These are phyloP conservation scores for Suhomyces yuchorum DNA, from an alignment of 1,139 yeast species.

Conservation along the genomic window DNA sequence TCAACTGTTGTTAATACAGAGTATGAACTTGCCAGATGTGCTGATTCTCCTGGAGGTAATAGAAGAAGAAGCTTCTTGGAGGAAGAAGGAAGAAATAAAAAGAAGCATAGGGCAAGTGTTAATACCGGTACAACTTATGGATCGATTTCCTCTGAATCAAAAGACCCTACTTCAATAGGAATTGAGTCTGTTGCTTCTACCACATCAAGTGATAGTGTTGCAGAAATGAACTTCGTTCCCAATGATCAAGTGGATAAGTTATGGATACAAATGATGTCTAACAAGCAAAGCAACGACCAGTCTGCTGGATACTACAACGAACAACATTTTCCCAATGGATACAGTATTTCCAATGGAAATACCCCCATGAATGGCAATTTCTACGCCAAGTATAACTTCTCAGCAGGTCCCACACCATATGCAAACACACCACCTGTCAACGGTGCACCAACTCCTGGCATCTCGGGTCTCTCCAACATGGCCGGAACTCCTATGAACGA, in stretches of 20 bases:
- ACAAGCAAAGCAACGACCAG: slow-evolving; percentile 19
- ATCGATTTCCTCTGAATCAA: background rate
- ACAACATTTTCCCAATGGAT: background rate
- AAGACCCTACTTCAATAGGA: background rate
- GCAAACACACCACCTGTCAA: background rate
- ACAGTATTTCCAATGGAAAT: background rate
- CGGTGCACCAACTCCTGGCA: background rate
- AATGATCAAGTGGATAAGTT: slow-evolving; percentile 29
- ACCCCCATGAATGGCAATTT: background rate
- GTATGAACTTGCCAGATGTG: background rate
- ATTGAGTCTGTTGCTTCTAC: slow-evolving; percentile 9
- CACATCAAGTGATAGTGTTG: slow-evolving; percentile 10
- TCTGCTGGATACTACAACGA: slow-evolving; percentile 3
- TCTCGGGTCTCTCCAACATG: background rate
- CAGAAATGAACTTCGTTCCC: slow-evolving; percentile 17
- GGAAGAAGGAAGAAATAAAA: background rate
- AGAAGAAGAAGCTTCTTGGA: background rate
- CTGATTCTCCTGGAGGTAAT: background rate
- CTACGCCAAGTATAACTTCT: background rate
- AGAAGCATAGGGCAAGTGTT: background rate
- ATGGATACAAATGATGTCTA: slow-evolving; percentile 35
- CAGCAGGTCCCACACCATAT: background rate
- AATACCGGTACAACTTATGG: background rate
- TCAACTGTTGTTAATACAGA: background rate
- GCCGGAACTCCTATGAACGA: background rate